These are phyloP conservation scores for Salix caprea DNA, from an alignment of 345 rosid genomes.

Conservation along the genomic window DNA sequence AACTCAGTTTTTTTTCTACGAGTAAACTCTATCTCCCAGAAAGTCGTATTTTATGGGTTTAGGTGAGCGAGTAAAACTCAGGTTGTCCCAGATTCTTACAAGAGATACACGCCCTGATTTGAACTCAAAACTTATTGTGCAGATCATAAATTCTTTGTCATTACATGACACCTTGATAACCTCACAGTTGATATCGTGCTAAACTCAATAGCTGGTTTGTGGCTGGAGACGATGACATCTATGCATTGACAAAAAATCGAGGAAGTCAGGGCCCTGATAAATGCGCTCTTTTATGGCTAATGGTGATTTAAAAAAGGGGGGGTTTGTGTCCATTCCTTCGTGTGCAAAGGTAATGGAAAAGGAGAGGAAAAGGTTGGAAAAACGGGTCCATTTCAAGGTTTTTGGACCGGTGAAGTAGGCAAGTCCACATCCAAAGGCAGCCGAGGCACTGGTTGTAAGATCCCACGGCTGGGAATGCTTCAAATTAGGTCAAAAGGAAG, in stretches of 20 bases:
- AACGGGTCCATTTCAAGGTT: conserved; percentile 6
- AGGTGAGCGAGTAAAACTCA: no score
- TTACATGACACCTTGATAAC: no score
- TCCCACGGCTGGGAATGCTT: conserved; percentile 22
- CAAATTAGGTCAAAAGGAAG: conserved; percentile 21
- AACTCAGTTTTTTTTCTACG: no score
- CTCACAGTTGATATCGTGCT: no score
- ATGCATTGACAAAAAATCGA: neutral
- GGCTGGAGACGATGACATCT: neutral
- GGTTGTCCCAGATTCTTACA: no score
- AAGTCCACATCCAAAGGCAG: conserved; percentile 4
- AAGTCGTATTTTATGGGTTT: no score
- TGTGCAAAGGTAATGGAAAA: neutral
- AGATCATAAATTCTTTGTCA: no score
- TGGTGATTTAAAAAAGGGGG: neutral
- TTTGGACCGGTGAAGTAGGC: neutral
- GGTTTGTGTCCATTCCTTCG: neutral
- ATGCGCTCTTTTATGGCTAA: neutral
- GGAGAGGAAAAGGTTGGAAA: neutral
- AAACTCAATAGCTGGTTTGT: neutral
- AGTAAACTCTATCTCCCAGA: no score
- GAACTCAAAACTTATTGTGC: no score
- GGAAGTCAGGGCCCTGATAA: neutral
- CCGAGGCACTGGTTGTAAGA: neutral
- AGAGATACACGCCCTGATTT: accelerated